These are phyloP conservation scores for Plasmodium fragile DNA, from an alignment of 169 alveolate genomes.

Conservation along the genomic window DNA sequence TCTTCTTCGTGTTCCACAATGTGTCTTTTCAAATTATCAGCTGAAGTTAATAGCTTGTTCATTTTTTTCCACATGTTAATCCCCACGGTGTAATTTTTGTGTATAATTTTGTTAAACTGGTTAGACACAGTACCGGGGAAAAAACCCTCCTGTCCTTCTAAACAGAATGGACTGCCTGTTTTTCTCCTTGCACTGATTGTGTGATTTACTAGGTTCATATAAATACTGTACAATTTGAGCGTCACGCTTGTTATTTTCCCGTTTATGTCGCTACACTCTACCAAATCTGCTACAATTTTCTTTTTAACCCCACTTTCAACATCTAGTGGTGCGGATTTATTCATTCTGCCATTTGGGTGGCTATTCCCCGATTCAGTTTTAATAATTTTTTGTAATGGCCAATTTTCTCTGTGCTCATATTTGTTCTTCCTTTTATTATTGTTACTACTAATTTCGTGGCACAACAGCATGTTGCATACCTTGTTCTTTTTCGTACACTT, in stretches of 20 bases:
- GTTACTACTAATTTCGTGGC: not conserved
- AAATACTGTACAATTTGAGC: conserved; percentile 3
- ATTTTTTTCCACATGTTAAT: conserved; percentile 16
- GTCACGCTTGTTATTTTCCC: conserved; percentile 12
- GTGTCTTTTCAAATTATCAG: not conserved
- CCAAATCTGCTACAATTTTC: conserved; percentile 17
- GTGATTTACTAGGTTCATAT: not conserved
- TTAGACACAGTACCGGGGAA: not conserved
- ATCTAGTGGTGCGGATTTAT: not conserved
- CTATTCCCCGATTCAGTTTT: not conserved
- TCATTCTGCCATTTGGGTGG: conserved; percentile 5
- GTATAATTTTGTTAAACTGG: conserved; percentile 1
- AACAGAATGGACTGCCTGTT: not conserved
- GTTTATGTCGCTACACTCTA: conserved; percentile 14
- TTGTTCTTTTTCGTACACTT: not conserved
- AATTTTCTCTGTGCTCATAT: not conserved
- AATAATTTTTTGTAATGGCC: conserved; percentile 4
- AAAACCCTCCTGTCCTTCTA: not conserved
- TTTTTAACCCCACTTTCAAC: not conserved
- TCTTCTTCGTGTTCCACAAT: conserved; percentile 19
- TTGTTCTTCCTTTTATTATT: conserved; percentile 8
- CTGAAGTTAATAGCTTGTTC: not conserved
- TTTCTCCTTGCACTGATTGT: not conserved
- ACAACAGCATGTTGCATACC: not conserved
- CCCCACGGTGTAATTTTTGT: conserved; percentile 7